phyloP scores from a whole-genome alignment of 2,329 filamentous ascomycete genomes.

The Cladosporium sp. region DNA sequence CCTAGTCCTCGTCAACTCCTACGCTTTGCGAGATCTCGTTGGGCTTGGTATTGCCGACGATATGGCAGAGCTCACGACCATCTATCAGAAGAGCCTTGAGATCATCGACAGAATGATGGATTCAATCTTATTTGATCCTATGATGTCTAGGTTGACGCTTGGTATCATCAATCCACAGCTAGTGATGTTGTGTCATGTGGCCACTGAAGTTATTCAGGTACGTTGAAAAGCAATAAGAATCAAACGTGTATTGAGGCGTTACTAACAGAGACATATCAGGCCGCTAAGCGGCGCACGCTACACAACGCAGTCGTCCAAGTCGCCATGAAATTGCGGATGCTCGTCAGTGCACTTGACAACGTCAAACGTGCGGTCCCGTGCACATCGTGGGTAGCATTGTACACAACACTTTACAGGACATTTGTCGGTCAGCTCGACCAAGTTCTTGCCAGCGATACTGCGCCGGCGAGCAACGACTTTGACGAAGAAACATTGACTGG shows the following conservation, averaged over 20 bases:
- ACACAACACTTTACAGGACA: slow-evolving; percentile 4
- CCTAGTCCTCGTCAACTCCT: slow-evolving; percentile 7
- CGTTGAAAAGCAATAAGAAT: neutral
- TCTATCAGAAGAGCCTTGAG: slow-evolving; percentile 5
- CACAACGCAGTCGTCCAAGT: neutral
- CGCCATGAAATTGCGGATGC: slow-evolving; percentile 1
- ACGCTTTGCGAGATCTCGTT: slow-evolving; percentile 3
- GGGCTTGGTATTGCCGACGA: neutral
- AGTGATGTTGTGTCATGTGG: slow-evolving; percentile 10
- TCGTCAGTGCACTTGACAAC: neutral
- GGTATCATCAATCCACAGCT: slow-evolving; percentile 8
- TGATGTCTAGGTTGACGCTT: neutral
- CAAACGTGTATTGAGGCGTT: no score
- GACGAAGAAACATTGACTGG: neutral
- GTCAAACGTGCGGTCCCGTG: neutral
- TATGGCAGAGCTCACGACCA: neutral
- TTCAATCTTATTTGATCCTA: neutral
- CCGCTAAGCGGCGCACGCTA: neutral
- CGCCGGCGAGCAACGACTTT: neutral
- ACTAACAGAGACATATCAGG: neutral
- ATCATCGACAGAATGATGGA: slow-evolving; percentile 5
- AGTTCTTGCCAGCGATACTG: neutral
- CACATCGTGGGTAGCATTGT: slow-evolving; percentile 4
- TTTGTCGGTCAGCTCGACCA: slow-evolving; percentile 5
- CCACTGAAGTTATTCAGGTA: slow-evolving; percentile 6